Evolutionary conservation across 78 protist species (phyloP).

Genomic region (Dictyostelium capitatum): DNA sequence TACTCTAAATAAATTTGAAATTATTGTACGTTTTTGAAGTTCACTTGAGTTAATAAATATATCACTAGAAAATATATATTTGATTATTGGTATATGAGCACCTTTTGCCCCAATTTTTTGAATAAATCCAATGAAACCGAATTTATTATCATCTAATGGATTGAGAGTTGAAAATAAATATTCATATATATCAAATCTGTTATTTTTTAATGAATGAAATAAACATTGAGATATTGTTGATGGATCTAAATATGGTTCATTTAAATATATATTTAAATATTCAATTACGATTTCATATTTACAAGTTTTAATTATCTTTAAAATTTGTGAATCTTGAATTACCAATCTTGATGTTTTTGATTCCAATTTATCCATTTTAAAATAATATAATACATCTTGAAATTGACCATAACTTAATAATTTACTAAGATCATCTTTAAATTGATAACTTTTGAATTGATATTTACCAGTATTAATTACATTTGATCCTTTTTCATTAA

Average conservation of each 20-base stretch:
- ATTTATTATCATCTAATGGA: neutral
- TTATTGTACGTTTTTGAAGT: neutral
- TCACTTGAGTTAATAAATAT: neutral
- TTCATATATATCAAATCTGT: neutral
- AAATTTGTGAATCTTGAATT: neutral
- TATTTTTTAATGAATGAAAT: neutral
- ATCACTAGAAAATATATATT: neutral
- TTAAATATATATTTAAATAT: neutral
- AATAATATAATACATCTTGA: neutral
- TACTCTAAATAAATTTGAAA: neutral
- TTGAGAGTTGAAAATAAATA: neutral
- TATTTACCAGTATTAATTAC: neutral
- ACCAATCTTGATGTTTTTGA: neutral
- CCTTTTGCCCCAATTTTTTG: neutral
- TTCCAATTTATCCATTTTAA: neutral
- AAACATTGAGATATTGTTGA: neutral
- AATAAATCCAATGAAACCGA: neutral
- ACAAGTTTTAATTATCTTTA: neutral
- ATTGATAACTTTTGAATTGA: neutral
- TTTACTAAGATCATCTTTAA: neutral
- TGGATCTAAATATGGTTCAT: neutral
- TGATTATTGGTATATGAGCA: neutral
- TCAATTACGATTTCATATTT: neutral
- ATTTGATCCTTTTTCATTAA: neutral
- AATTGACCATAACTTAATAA: neutral